Conservation (phyloP, 2,329 filamentous ascomycete genomes). For the Penicillium concentricum region DNA sequence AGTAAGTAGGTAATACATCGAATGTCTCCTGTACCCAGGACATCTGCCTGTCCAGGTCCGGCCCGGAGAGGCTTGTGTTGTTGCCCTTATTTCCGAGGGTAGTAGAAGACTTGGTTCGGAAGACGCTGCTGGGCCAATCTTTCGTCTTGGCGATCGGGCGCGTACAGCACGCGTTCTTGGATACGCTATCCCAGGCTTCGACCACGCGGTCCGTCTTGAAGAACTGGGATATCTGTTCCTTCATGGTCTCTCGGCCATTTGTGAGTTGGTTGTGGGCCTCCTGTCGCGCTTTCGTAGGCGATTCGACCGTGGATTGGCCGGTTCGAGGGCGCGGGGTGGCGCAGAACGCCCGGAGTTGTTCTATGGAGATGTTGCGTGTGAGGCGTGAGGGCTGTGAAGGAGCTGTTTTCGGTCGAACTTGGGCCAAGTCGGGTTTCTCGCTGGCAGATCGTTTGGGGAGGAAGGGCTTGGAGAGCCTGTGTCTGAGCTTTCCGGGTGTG, state of each 20-base stretch:
- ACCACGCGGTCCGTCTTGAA: constrained; percentile 36
- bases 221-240: constrained; percentile 33
- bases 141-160: constrained; percentile 17
- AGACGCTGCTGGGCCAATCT: constrained; percentile 32
- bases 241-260: constrained; percentile 28
- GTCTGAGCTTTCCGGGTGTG: constrained; percentile 21
- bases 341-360: constrained; percentile 26
- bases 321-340: constrained; percentile 20
- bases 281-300: constrained; percentile 9
- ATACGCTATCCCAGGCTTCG: constrained; percentile 32
- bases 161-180: constrained; percentile 21
- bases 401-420: constrained; percentile 28
- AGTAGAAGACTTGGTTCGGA: constrained; percentile 29
- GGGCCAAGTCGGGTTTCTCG: constrained; percentile 11
- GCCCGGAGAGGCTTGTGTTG: constrained; percentile 7
- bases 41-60: constrained; percentile 26
- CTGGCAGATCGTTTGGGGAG: constrained; percentile 19
- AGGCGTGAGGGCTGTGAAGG: constrained; percentile 22
- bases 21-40: constrained; percentile 31
- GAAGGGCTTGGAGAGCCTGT: constrained; percentile 26
- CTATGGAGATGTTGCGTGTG: constrained; percentile 27
- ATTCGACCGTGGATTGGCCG: constrained; percentile 12
- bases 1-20: constrained; percentile 30
- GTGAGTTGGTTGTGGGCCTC: constrained; percentile 6
- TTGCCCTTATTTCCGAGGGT: constrained; percentile 8